A percentile compares a stretch with the other conserved stretches of the same genome.
phyloP scores from a whole-genome alignment of 2,329 filamentous ascomycete species.

The Colletotrichum limetticola region DNA sequence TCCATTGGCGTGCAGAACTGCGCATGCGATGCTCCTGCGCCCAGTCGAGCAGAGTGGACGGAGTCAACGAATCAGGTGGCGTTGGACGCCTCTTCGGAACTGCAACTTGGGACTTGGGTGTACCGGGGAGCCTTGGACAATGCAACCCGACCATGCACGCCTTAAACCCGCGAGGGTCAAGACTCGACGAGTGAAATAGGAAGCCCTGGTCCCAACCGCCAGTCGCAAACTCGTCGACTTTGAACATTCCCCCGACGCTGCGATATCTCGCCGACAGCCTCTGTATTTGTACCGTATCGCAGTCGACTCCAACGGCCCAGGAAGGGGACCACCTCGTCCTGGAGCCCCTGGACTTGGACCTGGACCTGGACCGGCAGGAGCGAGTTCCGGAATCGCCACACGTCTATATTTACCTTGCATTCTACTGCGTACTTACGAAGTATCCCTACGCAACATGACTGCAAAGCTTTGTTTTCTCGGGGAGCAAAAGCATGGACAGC shows the following conservation, averaged over 20 bases:
- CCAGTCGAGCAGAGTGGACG: not conserved
- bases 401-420: not conserved
- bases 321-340: not conserved
- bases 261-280: too few relatives aligned
- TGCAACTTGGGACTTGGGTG: constrained; percentile 14
- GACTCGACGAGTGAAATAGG: not conserved
- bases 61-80: constrained; percentile 21
- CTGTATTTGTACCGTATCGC: too few relatives aligned
- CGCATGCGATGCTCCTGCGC: constrained; percentile 21
- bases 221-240: not conserved
- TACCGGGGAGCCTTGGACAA: constrained; percentile 11
- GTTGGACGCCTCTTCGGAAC: constrained; percentile 17
- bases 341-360: not conserved
- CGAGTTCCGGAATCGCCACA: not conserved
- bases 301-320: too few relatives aligned
- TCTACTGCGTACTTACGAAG: not conserved
- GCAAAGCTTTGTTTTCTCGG: not conserved
- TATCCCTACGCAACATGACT: not conserved
- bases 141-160: constrained; percentile 25
- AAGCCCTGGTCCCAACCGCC: not conserved
- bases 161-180: constrained; percentile 10
- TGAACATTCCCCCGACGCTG: not conserved
- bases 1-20: constrained; percentile 22
- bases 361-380: not conserved
- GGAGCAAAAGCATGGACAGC: not conserved